Conservation (phyloP, 805 yeast genomes). For the Saturnispora galanensis region DNA sequence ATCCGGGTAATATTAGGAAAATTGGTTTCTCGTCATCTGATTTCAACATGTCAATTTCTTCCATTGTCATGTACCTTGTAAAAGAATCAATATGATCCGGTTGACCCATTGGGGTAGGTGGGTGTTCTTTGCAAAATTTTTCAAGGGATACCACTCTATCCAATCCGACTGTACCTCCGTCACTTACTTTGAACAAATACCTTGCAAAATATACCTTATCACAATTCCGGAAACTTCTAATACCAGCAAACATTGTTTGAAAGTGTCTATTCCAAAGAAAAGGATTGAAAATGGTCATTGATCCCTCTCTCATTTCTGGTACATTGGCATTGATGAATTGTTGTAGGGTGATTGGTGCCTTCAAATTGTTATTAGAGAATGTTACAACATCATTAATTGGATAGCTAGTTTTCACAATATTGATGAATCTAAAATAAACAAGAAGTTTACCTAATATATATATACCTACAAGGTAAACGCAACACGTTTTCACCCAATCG, state of each 20-base stretch:
- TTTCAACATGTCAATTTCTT: conserved; percentile 31
- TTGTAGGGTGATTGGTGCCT: conserved; percentile 11
- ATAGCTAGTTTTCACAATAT: conserved; percentile 11
- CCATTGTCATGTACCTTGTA: conserved; percentile 41
- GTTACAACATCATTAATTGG: conserved; percentile 8
- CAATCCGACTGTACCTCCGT: conserved; percentile 64
- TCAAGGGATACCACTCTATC: conserved; percentile 53
- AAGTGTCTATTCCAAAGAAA: conserved; percentile 59
- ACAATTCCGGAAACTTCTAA: conserved; percentile 38
- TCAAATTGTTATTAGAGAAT: conserved; percentile 2
- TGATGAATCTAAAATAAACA: conserved; percentile 10
- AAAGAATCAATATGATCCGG: conserved; percentile 35
- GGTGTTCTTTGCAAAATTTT: conserved; percentile 18
- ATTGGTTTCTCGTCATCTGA: conserved; percentile 40
- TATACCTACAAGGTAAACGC: conserved; percentile 9
- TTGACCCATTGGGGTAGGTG: conserved; percentile 27
- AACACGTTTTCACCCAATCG: neutral
- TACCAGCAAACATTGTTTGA: conserved; percentile 65
- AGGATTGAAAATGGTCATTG: conserved; percentile 52
- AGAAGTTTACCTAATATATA: neutral
- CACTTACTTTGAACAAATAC: conserved; percentile 45
- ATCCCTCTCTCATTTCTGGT: conserved; percentile 38
- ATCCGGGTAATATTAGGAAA: conserved; percentile 61
- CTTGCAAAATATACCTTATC: conserved; percentile 68
- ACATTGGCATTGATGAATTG: conserved; percentile 17